phyloP scores from a whole-genome alignment of 1,284 basidiomycete species.

The Cutaneotrichosporon sp. region DNA sequence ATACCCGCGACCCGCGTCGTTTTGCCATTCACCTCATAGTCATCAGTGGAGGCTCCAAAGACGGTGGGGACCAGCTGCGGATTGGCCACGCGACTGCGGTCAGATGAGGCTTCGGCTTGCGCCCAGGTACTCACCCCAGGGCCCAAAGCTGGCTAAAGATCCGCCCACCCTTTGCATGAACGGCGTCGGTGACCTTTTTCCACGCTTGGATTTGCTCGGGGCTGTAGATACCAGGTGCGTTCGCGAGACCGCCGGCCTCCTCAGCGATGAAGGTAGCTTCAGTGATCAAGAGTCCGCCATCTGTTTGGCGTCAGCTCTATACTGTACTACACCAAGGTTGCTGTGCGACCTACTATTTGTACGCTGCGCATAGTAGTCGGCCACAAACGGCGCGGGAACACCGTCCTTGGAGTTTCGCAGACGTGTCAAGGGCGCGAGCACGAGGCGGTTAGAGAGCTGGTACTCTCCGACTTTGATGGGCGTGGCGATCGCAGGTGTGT shows the following conservation, averaged over 20 bases:
- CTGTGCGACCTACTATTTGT: conserved; percentile 20
- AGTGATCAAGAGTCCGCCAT: conserved; percentile 41
- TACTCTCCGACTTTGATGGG: conserved; percentile 28
- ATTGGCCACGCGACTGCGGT: conserved; percentile 13
- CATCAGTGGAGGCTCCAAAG: conserved; percentile 27
- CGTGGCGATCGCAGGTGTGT: conserved; percentile 19
- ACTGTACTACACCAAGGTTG: no score
- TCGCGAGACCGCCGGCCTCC: conserved; percentile 24
- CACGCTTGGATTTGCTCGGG: conserved; percentile 34
- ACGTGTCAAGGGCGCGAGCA: conserved; percentile 45
- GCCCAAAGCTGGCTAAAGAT: conserved; percentile 57
- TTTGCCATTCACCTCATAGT: no score
- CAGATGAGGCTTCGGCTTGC: background rate
- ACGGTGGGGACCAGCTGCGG: conserved; percentile 5
- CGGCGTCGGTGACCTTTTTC: conserved; percentile 48
- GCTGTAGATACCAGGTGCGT: conserved; percentile 31
- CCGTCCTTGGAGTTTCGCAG: conserved; percentile 21
- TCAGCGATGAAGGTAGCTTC: conserved; percentile 36
- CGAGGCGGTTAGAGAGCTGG: conserved; percentile 40
- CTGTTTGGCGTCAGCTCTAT: conserved; percentile 1
- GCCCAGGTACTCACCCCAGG: conserved; percentile 37
- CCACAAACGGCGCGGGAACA: conserved; percentile 28
- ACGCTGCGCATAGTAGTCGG: conserved; percentile 45
- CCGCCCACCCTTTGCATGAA: conserved; percentile 52
- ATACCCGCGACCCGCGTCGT: conserved; percentile 12